Base-by-base conservation (phyloP, 371 early-diverging fungal species). In the Zancudomyces culisetae region DNA sequence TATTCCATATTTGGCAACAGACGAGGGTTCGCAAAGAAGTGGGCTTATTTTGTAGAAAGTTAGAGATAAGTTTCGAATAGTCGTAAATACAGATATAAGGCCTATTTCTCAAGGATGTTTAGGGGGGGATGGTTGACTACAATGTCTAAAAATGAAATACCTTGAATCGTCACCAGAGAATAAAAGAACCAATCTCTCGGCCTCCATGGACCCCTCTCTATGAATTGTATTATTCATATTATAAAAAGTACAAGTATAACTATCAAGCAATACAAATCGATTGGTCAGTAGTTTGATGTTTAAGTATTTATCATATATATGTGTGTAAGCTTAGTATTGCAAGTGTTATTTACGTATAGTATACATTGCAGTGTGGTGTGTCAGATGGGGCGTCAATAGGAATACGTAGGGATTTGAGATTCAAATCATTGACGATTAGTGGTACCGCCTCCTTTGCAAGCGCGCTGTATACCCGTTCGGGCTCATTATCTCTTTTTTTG, bases 1-100 rank as follows among this genome's bases (percentile, higher is more conserved):
- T 29, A 63, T 6, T 1, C 64, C 64, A 18, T 50, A 23, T 24
- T 63, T 63, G 2, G 59, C 39, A 42, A 63, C 52, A 6, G 55
- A 42, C 29, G 54, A 57, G 59, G 56, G 63, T 23, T 54, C 63
- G 61, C 64, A 63, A 3, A 63, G 55, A 1, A 57, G 58, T 2
- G 43, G 53, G 41, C 42, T 45, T 22, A 40, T 54, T 27, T 55
- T 56, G 21, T 62, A 24, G 13, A 60, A 60, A 12, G 42, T 51
- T n/a, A n/a, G n/a, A n/a, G n/a, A n/a, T n/a, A n/a, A n/a, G n/a
- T n/a, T n/a, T n/a, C n/a, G n/a, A n/a, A n/a, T n/a, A n/a, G n/a
- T n/a, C n/a, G n/a, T n/a, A n/a, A n/a, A n/a, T n/a, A n/a, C n/a
- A n/a, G n/a, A n/a, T n/a, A n/a, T n/a, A n/a, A n/a, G n/a, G n/a